These are phyloP conservation scores for Phytophthora ohioensis DNA, from an alignment of 352 stramenopile genomes.

Conservation along the genomic window DNA sequence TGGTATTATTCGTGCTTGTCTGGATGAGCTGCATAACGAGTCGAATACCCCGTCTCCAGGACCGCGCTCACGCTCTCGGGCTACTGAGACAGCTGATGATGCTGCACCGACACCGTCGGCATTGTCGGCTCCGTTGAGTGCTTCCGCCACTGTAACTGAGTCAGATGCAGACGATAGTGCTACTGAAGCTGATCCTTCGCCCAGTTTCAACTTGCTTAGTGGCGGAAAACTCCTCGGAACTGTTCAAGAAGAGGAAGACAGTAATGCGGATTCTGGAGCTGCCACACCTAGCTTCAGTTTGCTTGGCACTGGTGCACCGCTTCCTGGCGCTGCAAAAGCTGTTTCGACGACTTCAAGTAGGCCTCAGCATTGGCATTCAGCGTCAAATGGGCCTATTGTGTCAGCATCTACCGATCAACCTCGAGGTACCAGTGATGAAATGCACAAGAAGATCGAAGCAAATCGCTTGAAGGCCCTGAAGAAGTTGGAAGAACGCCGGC, in stretches of 20 bases:
- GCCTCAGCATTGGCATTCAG: background rate
- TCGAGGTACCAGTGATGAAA: constrained; percentile 16
- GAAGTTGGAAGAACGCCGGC: constrained; percentile 59
- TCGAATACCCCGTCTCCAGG: constrained; percentile 15
- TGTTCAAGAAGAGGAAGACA: constrained; percentile 13
- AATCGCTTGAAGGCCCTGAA: constrained; percentile 70
- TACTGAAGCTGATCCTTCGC: constrained; percentile 28
- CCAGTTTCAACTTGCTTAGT: constrained; percentile 42
- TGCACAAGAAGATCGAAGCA: constrained; percentile 70
- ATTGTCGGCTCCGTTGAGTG: constrained; percentile 20
- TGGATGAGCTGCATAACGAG: constrained; percentile 55
- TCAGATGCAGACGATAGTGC: constrained; percentile 28
- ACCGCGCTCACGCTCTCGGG: constrained; percentile 16
- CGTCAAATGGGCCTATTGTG: background rate
- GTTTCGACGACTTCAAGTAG: background rate
- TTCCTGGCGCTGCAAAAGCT: constrained; percentile 5
- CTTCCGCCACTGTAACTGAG: constrained; percentile 18
- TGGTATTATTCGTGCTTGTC: constrained; percentile 71
- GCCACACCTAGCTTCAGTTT: constrained; percentile 33
- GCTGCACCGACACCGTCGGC: background rate
- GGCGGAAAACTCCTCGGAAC: constrained; percentile 10
- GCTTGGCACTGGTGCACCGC: constrained; percentile 5
- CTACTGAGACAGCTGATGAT: background rate
- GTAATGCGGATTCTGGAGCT: constrained; percentile 6
- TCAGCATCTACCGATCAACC: background rate